These are phyloP conservation scores for Cytospora chrysosperma DNA, from an alignment of 2,329 filamentous ascomycete genomes.

Conservation along the genomic window DNA sequence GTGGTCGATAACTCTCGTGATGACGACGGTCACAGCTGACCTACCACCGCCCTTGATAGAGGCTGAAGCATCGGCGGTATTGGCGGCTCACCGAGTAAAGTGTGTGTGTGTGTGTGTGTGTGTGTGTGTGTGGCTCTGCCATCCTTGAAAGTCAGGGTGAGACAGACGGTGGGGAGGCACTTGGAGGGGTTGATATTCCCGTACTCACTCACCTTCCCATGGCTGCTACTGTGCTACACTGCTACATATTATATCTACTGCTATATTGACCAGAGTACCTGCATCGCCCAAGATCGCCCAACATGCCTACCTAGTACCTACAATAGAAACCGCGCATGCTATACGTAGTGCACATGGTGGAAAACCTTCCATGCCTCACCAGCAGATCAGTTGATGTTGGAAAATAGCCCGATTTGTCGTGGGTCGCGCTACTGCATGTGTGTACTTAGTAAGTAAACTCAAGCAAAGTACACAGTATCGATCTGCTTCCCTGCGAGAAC, in stretches of 20 bases:
- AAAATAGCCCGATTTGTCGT: background rate
- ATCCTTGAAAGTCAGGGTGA: too few relatives aligned
- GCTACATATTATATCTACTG: too few relatives aligned
- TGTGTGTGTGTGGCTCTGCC: too few relatives aligned
- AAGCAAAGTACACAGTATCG: background rate
- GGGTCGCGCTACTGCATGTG: constrained; percentile 12
- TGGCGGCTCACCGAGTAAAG: background rate
- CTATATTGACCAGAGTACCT: too few relatives aligned
- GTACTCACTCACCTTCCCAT: background rate
- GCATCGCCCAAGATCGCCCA: background rate
- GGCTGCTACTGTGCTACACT: too few relatives aligned
- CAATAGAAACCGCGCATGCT: too few relatives aligned
- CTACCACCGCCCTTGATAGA: background rate
- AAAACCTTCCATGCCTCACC: background rate
- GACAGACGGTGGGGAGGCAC: background rate
- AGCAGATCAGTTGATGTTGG: background rate
- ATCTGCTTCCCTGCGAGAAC: constrained; percentile 1
- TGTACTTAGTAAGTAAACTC: too few relatives aligned
- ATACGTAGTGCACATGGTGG: too few relatives aligned
- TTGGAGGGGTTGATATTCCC: background rate
- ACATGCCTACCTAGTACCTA: too few relatives aligned
- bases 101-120: background rate
- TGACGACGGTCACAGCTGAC: background rate
- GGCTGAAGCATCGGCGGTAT: background rate
- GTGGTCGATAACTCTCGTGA: too few relatives aligned